A percentile compares a stretch with the other conserved stretches of the same genome.
Conservation (phyloP, 108 stramenopile genomes). For the Chaetoceros tenuissimus region DNA sequence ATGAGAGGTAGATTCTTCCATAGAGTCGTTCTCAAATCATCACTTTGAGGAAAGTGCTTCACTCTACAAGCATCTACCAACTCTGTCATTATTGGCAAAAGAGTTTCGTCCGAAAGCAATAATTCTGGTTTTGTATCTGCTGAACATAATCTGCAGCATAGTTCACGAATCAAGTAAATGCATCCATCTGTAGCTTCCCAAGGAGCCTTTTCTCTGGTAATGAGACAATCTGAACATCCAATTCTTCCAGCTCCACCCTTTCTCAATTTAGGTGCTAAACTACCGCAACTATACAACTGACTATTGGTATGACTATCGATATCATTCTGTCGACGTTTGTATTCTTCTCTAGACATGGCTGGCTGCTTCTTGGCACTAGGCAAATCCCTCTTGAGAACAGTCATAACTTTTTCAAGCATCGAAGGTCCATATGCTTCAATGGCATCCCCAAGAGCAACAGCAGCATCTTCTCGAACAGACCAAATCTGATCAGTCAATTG, state of each 20-base stretch:
- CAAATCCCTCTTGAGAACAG: conserved; percentile 28
- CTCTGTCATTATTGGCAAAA: conserved; percentile 55
- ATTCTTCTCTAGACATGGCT: conserved; percentile 73
- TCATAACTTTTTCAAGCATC: conserved; percentile 44
- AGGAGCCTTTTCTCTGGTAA: conserved; percentile 81
- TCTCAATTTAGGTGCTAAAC: conserved; percentile 87
- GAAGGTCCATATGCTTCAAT: conserved; percentile 67
- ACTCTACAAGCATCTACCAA: conserved; percentile 75
- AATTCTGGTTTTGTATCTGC: conserved; percentile 20
- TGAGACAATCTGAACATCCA: conserved; percentile 71
- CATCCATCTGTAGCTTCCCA: conserved; percentile 97
- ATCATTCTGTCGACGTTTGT: conserved; percentile 76
- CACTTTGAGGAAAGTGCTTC: conserved; percentile 74
- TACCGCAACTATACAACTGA: conserved; percentile 89
- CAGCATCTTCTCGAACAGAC: conserved; percentile 92
- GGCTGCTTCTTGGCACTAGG: conserved; percentile 76
- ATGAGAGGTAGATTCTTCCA: conserved; percentile 75
- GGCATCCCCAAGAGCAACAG: conserved; percentile 89
- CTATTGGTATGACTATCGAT: conserved; percentile 59
- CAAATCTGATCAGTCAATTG: conserved; percentile 96
- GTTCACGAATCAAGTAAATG: conserved; percentile 78
- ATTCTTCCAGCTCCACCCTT: conserved; percentile 84
- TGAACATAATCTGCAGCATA: conserved; percentile 41
- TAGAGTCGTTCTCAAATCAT: conserved; percentile 70
- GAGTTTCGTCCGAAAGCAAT: conserved; percentile 35